Conservation (phyloP, 1,284 basidiomycete species). For the Sporisorium scitamineum region DNA sequence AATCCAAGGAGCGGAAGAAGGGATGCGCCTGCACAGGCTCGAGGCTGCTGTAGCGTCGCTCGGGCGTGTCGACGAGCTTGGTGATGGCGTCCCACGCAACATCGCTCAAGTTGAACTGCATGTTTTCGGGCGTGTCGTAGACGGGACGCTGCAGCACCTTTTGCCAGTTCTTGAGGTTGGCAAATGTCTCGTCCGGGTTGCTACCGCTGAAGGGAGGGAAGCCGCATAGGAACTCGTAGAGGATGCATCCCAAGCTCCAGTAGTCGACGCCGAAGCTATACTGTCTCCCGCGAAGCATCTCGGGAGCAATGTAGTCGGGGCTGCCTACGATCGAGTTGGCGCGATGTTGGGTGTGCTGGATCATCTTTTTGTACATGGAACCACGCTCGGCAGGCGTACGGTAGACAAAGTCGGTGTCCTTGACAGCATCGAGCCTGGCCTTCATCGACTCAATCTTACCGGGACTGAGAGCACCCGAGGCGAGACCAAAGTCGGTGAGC, state of each 20-base stretch:
- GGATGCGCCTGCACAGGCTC: conserved; percentile 81
- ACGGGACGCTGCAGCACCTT: conserved; percentile 88
- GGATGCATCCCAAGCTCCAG: conserved; percentile 97
- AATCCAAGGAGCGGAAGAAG: conserved; percentile 84
- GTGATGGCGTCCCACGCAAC: conserved; percentile 96
- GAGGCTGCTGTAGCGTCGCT: conserved; percentile 81
- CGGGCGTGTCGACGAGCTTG: conserved; percentile 81
- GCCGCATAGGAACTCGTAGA: conserved; percentile 88
- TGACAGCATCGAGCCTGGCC: conserved; percentile 95
- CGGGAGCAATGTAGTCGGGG: conserved; percentile 85
- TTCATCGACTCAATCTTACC: conserved; percentile 93
- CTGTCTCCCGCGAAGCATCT: conserved; percentile 92
- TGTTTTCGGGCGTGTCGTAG: conserved; percentile 94
- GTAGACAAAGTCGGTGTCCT: conserved; percentile 89
- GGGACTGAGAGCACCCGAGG: conserved; percentile 95
- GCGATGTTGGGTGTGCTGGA: conserved; percentile 86
- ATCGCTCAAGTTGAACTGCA: conserved; percentile 96
- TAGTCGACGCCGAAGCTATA: conserved; percentile 97
- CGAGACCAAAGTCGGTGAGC: conserved; percentile 97
- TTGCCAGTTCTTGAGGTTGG: conserved; percentile 97
- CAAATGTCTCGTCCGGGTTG: conserved; percentile 98
- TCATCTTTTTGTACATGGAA: conserved; percentile 91
- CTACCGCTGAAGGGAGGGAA: conserved; percentile 98
- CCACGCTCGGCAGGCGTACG: conserved; percentile 94
- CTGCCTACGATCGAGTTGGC: conserved; percentile 98